Percentiles rank a stretch among this genome's conserved stretches.
phyloP scores from a whole-genome alignment of 2,329 filamentous ascomycete genomes.

The Cladosporium oxysporum region DNA sequence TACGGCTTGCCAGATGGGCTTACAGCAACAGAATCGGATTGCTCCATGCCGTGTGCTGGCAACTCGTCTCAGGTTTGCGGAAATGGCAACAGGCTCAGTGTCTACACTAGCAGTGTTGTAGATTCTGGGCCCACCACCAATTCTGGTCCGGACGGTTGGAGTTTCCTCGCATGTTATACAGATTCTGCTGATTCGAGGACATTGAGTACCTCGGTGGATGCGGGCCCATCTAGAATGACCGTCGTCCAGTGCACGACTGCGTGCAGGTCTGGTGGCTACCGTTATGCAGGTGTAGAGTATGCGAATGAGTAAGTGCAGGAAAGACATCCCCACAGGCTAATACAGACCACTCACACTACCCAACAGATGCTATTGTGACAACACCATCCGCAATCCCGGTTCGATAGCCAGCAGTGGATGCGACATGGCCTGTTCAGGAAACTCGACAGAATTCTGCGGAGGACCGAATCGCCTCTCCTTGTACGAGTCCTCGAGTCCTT shows the following conservation, averaged over 20 bases:
- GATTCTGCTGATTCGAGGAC: slow-evolving; percentile 6
- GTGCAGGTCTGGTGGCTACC: slow-evolving; percentile 51
- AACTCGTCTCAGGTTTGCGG: slow-evolving; percentile 23
- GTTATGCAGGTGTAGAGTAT: slow-evolving; percentile 60
- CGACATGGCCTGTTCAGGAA: slow-evolving; percentile 18
- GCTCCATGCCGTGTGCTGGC: slow-evolving; percentile 23
- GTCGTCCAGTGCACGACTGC: slow-evolving; percentile 56
- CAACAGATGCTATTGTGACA: slow-evolving; percentile 54
- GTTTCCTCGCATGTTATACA: slow-evolving; percentile 6
- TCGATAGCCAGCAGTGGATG: slow-evolving; percentile 10
- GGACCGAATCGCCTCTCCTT: slow-evolving; percentile 45
- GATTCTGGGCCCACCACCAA: slow-evolving; percentile 21
- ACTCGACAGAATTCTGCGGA: slow-evolving; percentile 28
- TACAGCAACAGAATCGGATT: slow-evolving; percentile 27
- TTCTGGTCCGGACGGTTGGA: slow-evolving; percentile 4
- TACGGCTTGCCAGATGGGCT: slow-evolving; percentile 13
- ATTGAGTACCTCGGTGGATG: slow-evolving; percentile 23
- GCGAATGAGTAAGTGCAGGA: slow-evolving; percentile 44
- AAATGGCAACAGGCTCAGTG: slow-evolving; percentile 22
- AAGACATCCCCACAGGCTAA: background rate
- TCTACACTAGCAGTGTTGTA: slow-evolving; percentile 21
- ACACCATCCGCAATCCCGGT: slow-evolving; percentile 20
- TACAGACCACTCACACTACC: background rate
- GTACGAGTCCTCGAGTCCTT: slow-evolving; percentile 29
- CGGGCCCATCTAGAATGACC: slow-evolving; percentile 50